Evolutionary conservation across 139 green algal species (phyloP).

Genomic region (Deuterostichococcus epilithicus): DNA sequence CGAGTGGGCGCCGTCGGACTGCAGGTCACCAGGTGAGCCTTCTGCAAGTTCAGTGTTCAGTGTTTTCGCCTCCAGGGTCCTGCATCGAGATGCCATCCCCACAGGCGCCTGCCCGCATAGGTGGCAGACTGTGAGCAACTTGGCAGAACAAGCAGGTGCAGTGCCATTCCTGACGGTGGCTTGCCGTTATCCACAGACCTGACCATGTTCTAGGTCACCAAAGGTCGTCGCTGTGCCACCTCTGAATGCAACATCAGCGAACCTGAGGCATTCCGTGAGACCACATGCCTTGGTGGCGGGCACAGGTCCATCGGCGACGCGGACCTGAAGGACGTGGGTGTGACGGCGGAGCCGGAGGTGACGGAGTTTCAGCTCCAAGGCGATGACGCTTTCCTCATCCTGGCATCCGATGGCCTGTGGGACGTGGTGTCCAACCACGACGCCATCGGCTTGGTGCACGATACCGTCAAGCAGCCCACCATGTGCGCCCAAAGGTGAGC

Average conservation of each 20-base stretch:
- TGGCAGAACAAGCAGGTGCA: too few relatives aligned
- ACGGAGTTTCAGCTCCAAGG: constrained; percentile 30
- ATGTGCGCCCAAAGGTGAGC: constrained; percentile 46
- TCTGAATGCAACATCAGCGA: too few relatives aligned
- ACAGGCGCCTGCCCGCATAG: too few relatives aligned
- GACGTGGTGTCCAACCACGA: constrained; percentile 75
- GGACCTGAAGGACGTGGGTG: constrained; percentile 68
- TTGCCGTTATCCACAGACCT: too few relatives aligned
- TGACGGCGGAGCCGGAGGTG: constrained; percentile 78
- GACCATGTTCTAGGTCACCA: too few relatives aligned
- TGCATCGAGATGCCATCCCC: too few relatives aligned
- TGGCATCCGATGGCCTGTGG: constrained; percentile 88
- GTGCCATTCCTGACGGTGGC: too few relatives aligned
- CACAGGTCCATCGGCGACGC: constrained; percentile 77
- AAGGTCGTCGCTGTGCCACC: neutral
- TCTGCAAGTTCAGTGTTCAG: too few relatives aligned
- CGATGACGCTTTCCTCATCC: constrained; percentile 77
- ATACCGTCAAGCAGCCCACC: constrained; percentile 79
- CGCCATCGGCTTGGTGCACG: constrained; percentile 60
- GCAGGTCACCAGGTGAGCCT: constrained; percentile 53
- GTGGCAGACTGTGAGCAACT: too few relatives aligned
- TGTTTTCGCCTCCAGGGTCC: too few relatives aligned
- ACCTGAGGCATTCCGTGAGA: neutral
- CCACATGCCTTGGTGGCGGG: neutral
- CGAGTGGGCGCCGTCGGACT: constrained; percentile 67